Evolutionary conservation across 2,329 filamentous ascomycete genomes (phyloP), one percentile per base, ranked within the genome.

Genomic region (Mycocentrospora acerina): DNA sequence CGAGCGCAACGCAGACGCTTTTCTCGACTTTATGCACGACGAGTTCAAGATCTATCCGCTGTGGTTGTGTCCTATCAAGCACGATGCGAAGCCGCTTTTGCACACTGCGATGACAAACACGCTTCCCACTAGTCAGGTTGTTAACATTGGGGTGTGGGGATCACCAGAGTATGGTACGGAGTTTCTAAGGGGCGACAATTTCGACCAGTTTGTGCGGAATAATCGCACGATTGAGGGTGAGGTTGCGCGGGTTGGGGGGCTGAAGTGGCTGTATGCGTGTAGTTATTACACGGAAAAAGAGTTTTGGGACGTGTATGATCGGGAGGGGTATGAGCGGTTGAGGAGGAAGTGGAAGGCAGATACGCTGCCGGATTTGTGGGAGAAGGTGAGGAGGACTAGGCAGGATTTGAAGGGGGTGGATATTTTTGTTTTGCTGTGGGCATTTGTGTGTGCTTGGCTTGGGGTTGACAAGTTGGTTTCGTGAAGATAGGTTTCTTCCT

Each of bases 221-320:
- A 93, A 93, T 68, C 77, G 83, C 17, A 74, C 73, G 29, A 73
- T 93, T 17, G 88, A 93, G 69, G 68, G 71, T 15, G 83, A 84
- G 59, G 76, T 90, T 2, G 71, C 72, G 35, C 73, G 80, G 51
- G 75, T 90, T 1, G 81, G 82, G 29, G 88, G 88, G 8, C 80
- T 84, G 72, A 93, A 93, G 71, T 91, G 86, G 83, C 73, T 93
- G n/a, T 93, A 94, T 66, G 87, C 88, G 4, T 85, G 90, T 59
- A 85, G 86, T 0, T 93, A 88, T 70, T 91, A 91, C 64, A 74
- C 76, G 16, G 77, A 85, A 59, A 68, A 74, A 0, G 79, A 85
- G 57, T 88, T 87, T 62, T 86, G 83, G 82, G 54, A 67, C 19
- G 70, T 81, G 34, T 86, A 86, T 61, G 71, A 77, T 32, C 64